phyloP scores from a whole-genome alignment of 768 basidiomycete species.

The Baorangia bicolor region DNA sequence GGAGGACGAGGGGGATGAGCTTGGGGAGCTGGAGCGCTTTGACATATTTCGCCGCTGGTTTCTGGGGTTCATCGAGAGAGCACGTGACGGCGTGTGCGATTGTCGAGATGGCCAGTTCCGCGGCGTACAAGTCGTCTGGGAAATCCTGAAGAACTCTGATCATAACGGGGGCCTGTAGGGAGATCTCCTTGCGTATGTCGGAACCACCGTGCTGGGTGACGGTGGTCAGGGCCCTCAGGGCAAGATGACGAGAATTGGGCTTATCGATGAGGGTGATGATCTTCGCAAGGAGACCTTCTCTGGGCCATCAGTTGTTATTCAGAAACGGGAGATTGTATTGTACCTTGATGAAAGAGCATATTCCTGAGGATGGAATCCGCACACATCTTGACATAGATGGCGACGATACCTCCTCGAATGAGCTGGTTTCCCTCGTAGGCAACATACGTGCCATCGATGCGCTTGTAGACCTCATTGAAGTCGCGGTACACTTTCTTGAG shows the following conservation, averaged over 20 bases:
- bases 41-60: constrained; percentile 33
- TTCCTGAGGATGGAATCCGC: constrained; percentile 56
- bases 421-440: constrained; percentile 43
- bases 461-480: constrained; percentile 48
- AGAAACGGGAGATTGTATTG: background rate
- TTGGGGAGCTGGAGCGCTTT: constrained; percentile 41
- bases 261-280: constrained; percentile 50
- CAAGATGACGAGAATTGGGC: constrained; percentile 46
- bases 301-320: background rate
- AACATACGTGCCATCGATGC: constrained; percentile 47
- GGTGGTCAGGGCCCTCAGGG: constrained; percentile 51
- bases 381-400: constrained; percentile 61
- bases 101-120: constrained; percentile 48
- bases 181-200: constrained; percentile 49
- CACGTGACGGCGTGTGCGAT: constrained; percentile 50
- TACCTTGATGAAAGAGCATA: constrained; percentile 53
- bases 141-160: constrained; percentile 47
- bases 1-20: constrained; percentile 43
- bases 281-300: constrained; percentile 49
- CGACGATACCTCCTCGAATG: constrained; percentile 50
- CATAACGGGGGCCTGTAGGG: constrained; percentile 37
- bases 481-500: constrained; percentile 59
- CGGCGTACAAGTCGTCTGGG: constrained; percentile 46
- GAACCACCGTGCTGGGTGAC: constrained; percentile 60
- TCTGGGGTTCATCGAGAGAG: constrained; percentile 38